A percentile compares a stretch with the other conserved stretches of the same genome.
Evolutionary conservation across 192 early-diverging fungal species (phyloP).

Genomic region (Coemansia sp.): DNA sequence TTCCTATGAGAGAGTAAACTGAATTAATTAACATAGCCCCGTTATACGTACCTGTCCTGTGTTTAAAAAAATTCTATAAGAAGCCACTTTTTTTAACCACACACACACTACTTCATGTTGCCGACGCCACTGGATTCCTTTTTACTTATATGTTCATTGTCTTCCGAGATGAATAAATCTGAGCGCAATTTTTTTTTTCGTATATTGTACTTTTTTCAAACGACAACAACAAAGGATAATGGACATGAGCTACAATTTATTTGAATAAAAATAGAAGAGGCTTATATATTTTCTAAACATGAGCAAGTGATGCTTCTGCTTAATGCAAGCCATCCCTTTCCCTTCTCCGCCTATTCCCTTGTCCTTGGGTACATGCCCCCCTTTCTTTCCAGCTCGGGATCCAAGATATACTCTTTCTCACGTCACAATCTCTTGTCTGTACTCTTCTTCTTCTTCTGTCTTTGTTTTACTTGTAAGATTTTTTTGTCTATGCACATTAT

Average conservation of each 20-base stretch:
- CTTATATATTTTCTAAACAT: not conserved
- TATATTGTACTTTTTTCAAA: not conserved
- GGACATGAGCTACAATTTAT: too few relatives aligned
- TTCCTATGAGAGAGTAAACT: too few relatives aligned
- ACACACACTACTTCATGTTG: not conserved
- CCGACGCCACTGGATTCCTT: not conserved
- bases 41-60: too few relatives aligned
- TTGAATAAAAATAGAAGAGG: not conserved
- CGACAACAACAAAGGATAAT: not conserved
- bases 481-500: not conserved
- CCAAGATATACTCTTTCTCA: not conserved
- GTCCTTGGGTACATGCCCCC: not conserved
- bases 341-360: not conserved
- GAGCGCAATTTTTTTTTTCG: not conserved
- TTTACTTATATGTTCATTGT: not conserved
- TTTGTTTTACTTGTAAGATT: not conserved
- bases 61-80: too few relatives aligned
- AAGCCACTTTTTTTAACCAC: not conserved
- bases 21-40: too few relatives aligned
- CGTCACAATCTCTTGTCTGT: not conserved
- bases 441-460: not conserved
- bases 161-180: not conserved
- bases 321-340: constrained; percentile 6
- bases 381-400: not conserved
- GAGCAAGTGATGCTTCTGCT: not conserved